These are phyloP conservation scores for Moniliophthora roreri DNA, from an alignment of 1,284 basidiomycete genomes.

Conservation along the genomic window DNA sequence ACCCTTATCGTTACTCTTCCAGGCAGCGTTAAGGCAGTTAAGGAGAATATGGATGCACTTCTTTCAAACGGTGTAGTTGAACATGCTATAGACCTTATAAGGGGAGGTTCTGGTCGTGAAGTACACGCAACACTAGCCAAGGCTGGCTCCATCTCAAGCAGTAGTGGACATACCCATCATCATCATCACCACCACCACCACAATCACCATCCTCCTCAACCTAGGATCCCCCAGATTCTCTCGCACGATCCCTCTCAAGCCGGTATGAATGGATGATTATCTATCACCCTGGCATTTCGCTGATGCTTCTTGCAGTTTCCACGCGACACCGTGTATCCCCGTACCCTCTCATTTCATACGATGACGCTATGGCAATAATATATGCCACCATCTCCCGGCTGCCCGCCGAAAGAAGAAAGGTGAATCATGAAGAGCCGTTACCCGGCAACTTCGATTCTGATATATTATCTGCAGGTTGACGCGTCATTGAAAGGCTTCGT, in stretches of 20 bases:
- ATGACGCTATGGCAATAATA: conserved; percentile 63
- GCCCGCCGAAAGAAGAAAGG: conserved; percentile 34
- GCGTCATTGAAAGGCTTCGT: conserved; percentile 61
- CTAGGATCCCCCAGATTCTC: conserved; percentile 50
- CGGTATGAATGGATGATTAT: conserved; percentile 49
- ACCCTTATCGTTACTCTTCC: conserved; percentile 81
- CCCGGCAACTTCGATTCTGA: not conserved
- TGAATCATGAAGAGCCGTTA: conserved; percentile 24
- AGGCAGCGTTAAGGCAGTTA: conserved; percentile 82
- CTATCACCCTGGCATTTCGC: not conserved
- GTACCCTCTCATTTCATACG: conserved; percentile 69
- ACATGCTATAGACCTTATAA: conserved; percentile 77
- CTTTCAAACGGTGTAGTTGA: conserved; percentile 54
- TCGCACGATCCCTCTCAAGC: conserved; percentile 70
- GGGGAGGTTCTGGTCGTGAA: conserved; percentile 63
- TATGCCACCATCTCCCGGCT: conserved; percentile 49
- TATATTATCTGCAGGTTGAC: conserved; percentile 46
- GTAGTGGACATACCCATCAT: conserved; percentile 30
- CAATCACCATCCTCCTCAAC: conserved; percentile 41
- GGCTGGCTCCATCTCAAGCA: conserved; percentile 21
- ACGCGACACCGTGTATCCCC: conserved; percentile 73
- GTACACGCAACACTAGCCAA: conserved; percentile 50
- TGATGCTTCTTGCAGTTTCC: conserved; percentile 53
- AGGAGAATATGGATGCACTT: conserved; percentile 71
- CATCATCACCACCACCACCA: conserved; percentile 41